Evolutionary conservation across 1,139 yeast genomes (phyloP).

Genomic region (Debaryomyces subglobosus): DNA sequence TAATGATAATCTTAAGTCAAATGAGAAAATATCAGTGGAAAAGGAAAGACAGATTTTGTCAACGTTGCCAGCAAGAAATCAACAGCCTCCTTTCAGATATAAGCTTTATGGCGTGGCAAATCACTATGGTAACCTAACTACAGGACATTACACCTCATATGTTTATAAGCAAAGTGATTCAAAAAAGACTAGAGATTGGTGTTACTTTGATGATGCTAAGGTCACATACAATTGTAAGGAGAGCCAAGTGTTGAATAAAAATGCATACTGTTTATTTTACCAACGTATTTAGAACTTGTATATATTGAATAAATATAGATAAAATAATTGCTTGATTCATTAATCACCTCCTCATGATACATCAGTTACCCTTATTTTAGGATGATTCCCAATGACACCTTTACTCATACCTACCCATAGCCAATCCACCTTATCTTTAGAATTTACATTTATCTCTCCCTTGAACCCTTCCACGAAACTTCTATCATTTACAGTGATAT

Average conservation of each 20-base stretch:
- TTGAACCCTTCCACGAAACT: constrained; percentile 79
- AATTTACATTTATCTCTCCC: constrained; percentile 59
- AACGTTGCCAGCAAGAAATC: constrained; percentile 71
- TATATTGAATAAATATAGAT: constrained; percentile 3
- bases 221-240: constrained; percentile 47
- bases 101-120: constrained; percentile 85
- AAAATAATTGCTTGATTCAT: constrained; percentile 1
- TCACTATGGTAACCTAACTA: constrained; percentile 77
- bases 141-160: constrained; percentile 92
- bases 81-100: constrained; percentile 78
- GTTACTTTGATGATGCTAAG: constrained; percentile 74
- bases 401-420: constrained; percentile 72
- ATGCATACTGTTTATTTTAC: constrained; percentile 80
- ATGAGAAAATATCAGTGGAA: constrained; percentile 32
- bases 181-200: constrained; percentile 58
- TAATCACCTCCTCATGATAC: constrained; percentile 5
- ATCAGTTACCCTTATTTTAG: constrained; percentile 41
- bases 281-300: constrained; percentile 34
- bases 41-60: constrained; percentile 48
- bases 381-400: constrained; percentile 53
- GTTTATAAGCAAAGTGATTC: constrained; percentile 58
- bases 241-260: constrained; percentile 53
- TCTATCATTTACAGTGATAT: constrained; percentile 80
- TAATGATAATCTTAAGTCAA: constrained; percentile 17
- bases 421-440: constrained; percentile 63